Base-by-base conservation (phyloP, 2,329 filamentous ascomycete species). In the Delphinella strobiligena region DNA sequence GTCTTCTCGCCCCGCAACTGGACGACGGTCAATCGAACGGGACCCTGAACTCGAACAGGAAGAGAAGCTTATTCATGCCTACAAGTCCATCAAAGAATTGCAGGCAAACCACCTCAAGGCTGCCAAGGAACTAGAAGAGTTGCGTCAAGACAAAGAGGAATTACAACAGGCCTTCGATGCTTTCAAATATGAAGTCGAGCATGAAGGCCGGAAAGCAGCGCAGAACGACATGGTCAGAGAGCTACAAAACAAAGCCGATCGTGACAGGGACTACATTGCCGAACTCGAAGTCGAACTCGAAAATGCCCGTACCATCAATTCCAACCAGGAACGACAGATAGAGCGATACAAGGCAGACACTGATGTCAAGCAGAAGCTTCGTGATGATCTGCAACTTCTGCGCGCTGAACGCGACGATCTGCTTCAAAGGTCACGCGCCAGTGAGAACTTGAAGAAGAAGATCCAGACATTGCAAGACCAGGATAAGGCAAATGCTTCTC, bases 391-490 rank as follows among this genome's bases (percentile, higher is more conserved):
- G n/a, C 67, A 70, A 46, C 53, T 69, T 18, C 51, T 69, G 34
- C 56, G 58, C 38, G 61, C 64, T 1, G 67, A 71, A 51, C 61
- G 68, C 22, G 67, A 69, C 39, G 67, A 70, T 38, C 54, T 70
- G 16, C 56, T 53, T 22, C 64, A 68, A 43, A 68, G 65, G 44
- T 59, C 64, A 18, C 67, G 68, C 43, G 66, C 66, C 16, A 69
- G 68, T 41, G 67, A 71, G 48, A 71, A 71, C 42, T 59, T 71
- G 16, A 68, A 65, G 50, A 70, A 69, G 58, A 71, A 71, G 54
- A 69, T 71, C 19, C 64, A 69, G 44, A 56, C 63, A 3, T 50
- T 71, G 31, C 63, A 67, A 31, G 66, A 69, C 37, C 61, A 68
- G 42, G 63, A 66, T 15, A 66, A 64, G 41, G 55, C 54, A 9